Evolutionary conservation across 306 rosid genomes (phyloP), one percentile per base, ranked within the genome.

Genomic region (Chamaecrista fasciculata): DNA sequence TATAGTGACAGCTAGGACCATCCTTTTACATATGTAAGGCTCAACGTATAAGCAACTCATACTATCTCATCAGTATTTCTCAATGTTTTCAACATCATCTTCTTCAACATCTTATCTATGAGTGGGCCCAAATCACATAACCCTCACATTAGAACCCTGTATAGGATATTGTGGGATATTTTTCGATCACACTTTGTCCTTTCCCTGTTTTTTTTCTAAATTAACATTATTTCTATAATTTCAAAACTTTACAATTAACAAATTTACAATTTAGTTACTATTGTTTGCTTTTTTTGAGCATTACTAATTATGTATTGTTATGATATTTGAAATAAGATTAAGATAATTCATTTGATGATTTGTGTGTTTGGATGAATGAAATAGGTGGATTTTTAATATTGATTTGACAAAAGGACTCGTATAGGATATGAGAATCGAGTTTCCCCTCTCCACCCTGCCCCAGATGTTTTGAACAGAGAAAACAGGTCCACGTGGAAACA

Each of bases 31-130:
- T 11, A 61, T 73, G 74, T 67, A 51, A 67, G 40, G 76, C 76
- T 73, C 68, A 68, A n/a, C n/a, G 68, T 68, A 79, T 71, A 79
- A 69, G 67, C 57, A 55, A 62, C 44, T 71, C 56, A 46, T n/a
- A n/a, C n/a, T n/a, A n/a, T n/a, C n/a, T n/a, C n/a, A n/a, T n/a
- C 16, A 8, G 58, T 58, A 26, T 60, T 74, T 50, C 63, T 63
- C 77, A 21, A 26, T 70, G 58, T 75, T 36, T 70, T 67, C 34
- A 15, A 10, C 0, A 40, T 40, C 46, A 10, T 40, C 46, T 51
- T 71, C 44, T 68, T 75, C 44, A 58, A 59, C 50, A 37, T 62
- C 57, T 18, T 36, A 55, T 18, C 46, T 39, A 69, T 48, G 51
- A 61, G 64, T 76, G 62, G 72, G 80, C 8, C 46, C 72, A 66